phyloP scores from a whole-genome alignment of 2,329 filamentous ascomycete genomes.

The Onygenales sp. region DNA sequence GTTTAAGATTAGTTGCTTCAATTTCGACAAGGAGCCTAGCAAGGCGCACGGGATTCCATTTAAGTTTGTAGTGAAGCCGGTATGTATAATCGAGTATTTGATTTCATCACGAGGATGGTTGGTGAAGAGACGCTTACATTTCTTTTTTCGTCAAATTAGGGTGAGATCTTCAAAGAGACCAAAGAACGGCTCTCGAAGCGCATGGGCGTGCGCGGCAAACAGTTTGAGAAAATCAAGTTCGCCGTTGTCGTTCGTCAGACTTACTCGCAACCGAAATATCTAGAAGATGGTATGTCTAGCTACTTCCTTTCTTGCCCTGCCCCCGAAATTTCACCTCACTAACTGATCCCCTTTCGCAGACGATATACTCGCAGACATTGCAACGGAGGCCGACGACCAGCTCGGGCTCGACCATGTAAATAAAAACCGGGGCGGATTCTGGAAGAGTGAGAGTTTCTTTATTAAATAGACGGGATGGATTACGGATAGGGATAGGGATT shows the following conservation, averaged over 20 bases:
- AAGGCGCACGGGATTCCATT: constrained; percentile 86
- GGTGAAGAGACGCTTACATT: no score
- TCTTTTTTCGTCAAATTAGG: constrained; percentile 36
- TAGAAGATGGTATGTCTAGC: constrained; percentile 69
- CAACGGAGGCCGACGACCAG: constrained; percentile 72
- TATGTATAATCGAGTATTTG: constrained; percentile 32
- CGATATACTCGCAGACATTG: constrained; percentile 41
- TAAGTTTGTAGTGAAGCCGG: constrained; percentile 74
- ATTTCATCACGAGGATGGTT: not conserved
- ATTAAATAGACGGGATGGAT: constrained; percentile 39
- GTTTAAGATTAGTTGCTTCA: constrained; percentile 69
- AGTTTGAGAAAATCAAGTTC: constrained; percentile 98
- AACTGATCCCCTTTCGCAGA: constrained; percentile 18
- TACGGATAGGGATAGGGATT: not conserved
- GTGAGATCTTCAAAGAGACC: constrained; percentile 79
- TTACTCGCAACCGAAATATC: constrained; percentile 70
- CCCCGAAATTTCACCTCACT: not conserved
- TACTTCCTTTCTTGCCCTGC: constrained; percentile 5
- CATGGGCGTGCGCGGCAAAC: constrained; percentile 93
- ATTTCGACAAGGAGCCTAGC: constrained; percentile 82
- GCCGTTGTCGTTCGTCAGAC: constrained; percentile 61
- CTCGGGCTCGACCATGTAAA: constrained; percentile 59
- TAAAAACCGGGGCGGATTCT: constrained; percentile 51
- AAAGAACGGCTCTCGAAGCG: constrained; percentile 90
- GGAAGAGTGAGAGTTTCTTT: constrained; percentile 53